These are phyloP conservation scores for Exophiala alcalophila DNA, from an alignment of 2,329 filamentous ascomycete species.

Conservation along the genomic window DNA sequence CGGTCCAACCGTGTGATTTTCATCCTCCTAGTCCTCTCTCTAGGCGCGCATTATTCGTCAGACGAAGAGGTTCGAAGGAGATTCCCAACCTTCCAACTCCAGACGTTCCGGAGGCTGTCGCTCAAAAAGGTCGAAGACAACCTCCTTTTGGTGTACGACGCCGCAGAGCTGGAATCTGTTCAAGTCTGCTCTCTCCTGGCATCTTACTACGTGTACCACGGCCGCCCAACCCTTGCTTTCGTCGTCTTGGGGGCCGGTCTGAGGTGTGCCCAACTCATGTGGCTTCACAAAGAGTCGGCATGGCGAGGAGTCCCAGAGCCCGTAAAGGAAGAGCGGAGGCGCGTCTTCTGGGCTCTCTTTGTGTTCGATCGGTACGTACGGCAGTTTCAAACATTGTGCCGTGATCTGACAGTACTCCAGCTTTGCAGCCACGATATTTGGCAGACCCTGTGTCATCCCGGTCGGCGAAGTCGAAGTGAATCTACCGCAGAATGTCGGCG, in stretches of 20 bases:
- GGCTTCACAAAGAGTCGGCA: constrained; percentile 19
- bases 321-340: constrained; percentile 21
- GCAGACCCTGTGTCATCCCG: constrained; percentile 17
- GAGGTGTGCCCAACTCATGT: constrained; percentile 16
- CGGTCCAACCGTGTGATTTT: constrained; percentile 41
- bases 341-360: constrained; percentile 21
- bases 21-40: constrained; percentile 39
- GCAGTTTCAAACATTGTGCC: neutral
- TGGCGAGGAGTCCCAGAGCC: constrained; percentile 19
- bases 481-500: constrained; percentile 22
- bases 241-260: constrained; percentile 18
- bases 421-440: constrained; percentile 22
- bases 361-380: constrained; percentile 18
- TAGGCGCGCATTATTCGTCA: constrained; percentile 42
- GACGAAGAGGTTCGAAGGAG: constrained; percentile 16
- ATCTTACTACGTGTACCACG: constrained; percentile 20
- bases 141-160: constrained; percentile 44
- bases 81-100: constrained; percentile 28
- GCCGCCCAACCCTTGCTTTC: constrained; percentile 20
- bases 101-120: constrained; percentile 13
- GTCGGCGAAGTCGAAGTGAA: constrained; percentile 19
- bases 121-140: constrained; percentile 35
- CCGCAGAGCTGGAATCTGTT: constrained; percentile 33
- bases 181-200: constrained; percentile 20
- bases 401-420: neutral